Evolutionary conservation across 1,284 basidiomycete genomes (phyloP).

Genomic region (Ustilago curta): DNA sequence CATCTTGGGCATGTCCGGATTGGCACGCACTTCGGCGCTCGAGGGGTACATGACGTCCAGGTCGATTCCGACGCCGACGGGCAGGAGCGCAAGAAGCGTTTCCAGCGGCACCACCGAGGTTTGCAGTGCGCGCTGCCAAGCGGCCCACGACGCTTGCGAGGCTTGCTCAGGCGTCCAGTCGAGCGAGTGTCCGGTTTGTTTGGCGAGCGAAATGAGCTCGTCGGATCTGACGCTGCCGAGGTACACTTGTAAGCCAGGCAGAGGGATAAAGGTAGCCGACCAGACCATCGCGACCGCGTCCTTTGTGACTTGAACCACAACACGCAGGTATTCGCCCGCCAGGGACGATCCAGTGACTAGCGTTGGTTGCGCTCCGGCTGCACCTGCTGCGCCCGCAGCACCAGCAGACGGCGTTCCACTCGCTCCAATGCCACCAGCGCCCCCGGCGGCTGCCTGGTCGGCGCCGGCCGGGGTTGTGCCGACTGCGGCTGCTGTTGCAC

Average conservation of each 20-base stretch:
- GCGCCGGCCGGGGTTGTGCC: conserved; percentile 14
- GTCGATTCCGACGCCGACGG: conserved; percentile 60
- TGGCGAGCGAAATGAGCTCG: conserved; percentile 81
- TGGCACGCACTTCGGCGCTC: conserved; percentile 57
- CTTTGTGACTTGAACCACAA: conserved; percentile 89
- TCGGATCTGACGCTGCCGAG: conserved; percentile 84
- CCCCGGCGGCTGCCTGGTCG: conserved; percentile 12
- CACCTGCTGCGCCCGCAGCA: conserved; percentile 20
- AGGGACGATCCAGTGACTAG: conserved; percentile 86
- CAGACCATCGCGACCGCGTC: conserved; percentile 89
- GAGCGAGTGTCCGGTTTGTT: conserved; percentile 40
- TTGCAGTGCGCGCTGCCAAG: conserved; percentile 57
- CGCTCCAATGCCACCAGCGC: conserved; percentile 13
- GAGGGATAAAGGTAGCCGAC: conserved; percentile 79
- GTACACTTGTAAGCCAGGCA: conserved; percentile 78
- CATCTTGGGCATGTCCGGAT: conserved; percentile 58
- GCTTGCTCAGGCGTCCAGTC: conserved; percentile 30
- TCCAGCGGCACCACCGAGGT: conserved; percentile 55
- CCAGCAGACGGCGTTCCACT: conserved; percentile 24
- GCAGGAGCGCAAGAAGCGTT: conserved; percentile 58
- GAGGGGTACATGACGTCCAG: conserved; percentile 66
- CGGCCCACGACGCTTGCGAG: conserved; percentile 36
- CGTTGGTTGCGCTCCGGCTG: conserved; percentile 47
- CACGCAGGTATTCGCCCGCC: conserved; percentile 85
- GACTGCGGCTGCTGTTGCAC: conserved; percentile 20